Base-by-base conservation (phyloP, 2,329 filamentous ascomycete genomes). In the Xylaria sp. region DNA sequence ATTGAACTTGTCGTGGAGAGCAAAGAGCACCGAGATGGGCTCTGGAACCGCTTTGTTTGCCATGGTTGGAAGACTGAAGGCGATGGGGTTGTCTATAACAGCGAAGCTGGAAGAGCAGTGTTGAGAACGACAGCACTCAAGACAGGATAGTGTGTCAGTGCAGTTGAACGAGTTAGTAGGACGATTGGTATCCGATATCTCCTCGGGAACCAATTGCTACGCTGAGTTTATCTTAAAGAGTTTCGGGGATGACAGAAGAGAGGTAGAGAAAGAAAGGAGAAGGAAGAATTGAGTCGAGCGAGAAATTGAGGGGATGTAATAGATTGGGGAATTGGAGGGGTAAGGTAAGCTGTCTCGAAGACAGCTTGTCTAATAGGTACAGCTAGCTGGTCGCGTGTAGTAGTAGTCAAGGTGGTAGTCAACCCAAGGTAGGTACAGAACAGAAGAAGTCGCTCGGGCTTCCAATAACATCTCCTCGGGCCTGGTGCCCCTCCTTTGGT, bases 21-120 rank as follows among this genome's bases (percentile, higher is more conserved):
- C 87, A 80, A 90, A 85, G 77, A 90, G 85, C 73, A 89, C 86
- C 72, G 89, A 84, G 76, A 89, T 82, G 73, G 87, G 87, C 78
- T 89, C 85, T 78, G 87, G 86, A 80, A 86, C 87, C 74, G 81
- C 83, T 84, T 89, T 89, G 78, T 81, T 81, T 79, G 86, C 84
- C 87, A 89, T 89, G 75, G 69, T 78, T 70, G 66, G 34, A 71
- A 72, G 61, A 56, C 20, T 28, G 56, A 54, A 56, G 64, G 65
- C 71, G 70, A 57, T 67, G 48, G 51, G 37, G 50, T 55, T 23
- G 51, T 41, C 41, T 56, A 58, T 54, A 55, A 63, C 20, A 59
- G 48, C 50, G 28, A 6, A 46, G 20, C 18, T 69, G 39, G 18
- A 52, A 65, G 41, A 65, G 48, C 12, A 32, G 52, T 63, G 56